Percentiles rank a stretch among this genome's conserved stretches.
phyloP scores from a whole-genome alignment of 225 moss, liverwort and hornwort species.

The Rhytidiadelphus loreus region DNA sequence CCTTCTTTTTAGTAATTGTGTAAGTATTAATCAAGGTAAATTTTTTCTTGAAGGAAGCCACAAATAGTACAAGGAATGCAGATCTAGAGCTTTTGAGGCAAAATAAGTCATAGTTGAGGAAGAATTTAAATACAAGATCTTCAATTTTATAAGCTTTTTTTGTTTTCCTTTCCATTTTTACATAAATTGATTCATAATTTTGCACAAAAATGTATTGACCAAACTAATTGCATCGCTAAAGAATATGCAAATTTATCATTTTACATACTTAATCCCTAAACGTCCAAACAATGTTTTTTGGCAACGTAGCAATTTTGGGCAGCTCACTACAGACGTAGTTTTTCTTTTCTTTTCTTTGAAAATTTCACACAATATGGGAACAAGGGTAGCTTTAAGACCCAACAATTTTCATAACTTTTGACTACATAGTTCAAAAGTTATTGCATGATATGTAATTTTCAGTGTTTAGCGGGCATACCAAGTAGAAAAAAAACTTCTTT shows the following conservation, averaged over 20 bases:
- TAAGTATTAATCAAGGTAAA: not conserved
- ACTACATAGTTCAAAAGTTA: too few species aligned
- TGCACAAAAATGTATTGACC: not conserved
- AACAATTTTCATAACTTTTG: too few species aligned
- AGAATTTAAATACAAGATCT: not conserved
- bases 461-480: too few species aligned
- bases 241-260: not conserved
- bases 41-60: not conserved
- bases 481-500: too few species aligned
- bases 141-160: not conserved
- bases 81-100: not conserved
- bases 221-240: not conserved
- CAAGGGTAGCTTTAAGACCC: too few species aligned
- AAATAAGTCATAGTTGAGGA: not conserved
- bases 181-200: not conserved
- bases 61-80: rapidly evolving
- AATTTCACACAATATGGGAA: too few species aligned
- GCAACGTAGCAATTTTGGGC: too few species aligned
- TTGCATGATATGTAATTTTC: too few species aligned
- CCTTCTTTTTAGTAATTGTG: not conserved
- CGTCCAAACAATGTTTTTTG: too few species aligned
- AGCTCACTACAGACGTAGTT: too few species aligned
- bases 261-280: too few species aligned
- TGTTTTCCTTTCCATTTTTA: not conserved
- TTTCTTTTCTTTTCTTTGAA: too few species aligned